Percentiles rank a stretch among this genome's conserved stretches.
Conservation (phyloP, 1,284 basidiomycete genomes). For the Sanguinoderma infundibulare region DNA sequence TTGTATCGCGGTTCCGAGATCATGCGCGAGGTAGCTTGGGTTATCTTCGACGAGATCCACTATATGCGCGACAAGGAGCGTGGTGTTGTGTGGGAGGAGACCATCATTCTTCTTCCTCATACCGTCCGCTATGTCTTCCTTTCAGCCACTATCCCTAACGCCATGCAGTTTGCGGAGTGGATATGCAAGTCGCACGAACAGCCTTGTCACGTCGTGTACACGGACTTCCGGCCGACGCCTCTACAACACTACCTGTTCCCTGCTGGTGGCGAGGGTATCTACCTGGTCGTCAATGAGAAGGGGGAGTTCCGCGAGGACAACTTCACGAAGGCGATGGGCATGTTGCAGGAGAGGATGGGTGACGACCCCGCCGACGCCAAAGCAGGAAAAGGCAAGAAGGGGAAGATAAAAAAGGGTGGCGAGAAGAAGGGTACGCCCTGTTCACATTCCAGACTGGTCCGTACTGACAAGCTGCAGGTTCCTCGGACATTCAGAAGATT, state of each 20-base stretch:
- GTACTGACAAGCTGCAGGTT: slow-evolving; percentile 49
- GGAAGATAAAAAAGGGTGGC: slow-evolving; percentile 90
- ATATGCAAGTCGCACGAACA: slow-evolving; percentile 97
- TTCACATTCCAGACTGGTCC: background rate
- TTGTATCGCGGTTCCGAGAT: slow-evolving; percentile 98
- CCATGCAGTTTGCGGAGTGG: slow-evolving; percentile 99
- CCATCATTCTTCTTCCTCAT: slow-evolving; percentile 96
- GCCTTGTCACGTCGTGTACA: slow-evolving; percentile 99
- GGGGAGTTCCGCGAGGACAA: slow-evolving; percentile 97
- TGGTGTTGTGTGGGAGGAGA: slow-evolving; percentile 89
- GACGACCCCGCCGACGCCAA: slow-evolving; percentile 91
- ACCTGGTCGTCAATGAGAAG: slow-evolving; percentile 97
- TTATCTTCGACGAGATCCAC: slow-evolving; percentile 99
- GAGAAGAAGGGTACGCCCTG: slow-evolving; percentile 78
- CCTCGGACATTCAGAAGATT: slow-evolving; percentile 96
- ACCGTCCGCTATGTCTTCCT: slow-evolving; percentile 98
- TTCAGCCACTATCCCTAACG: slow-evolving; percentile 99
- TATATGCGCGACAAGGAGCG: slow-evolving; percentile 99
- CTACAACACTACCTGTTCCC: slow-evolving; percentile 99
- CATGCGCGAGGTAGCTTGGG: slow-evolving; percentile 99
- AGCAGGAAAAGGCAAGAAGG: slow-evolving; percentile 84
- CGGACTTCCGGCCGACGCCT: slow-evolving; percentile 98
- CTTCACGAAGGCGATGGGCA: slow-evolving; percentile 98
- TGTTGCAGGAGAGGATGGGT: slow-evolving; percentile 83
- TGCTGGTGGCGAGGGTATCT: slow-evolving; percentile 95